Conservation (phyloP, 2,329 filamentous ascomycete genomes). For the Apiospora arundinis region DNA sequence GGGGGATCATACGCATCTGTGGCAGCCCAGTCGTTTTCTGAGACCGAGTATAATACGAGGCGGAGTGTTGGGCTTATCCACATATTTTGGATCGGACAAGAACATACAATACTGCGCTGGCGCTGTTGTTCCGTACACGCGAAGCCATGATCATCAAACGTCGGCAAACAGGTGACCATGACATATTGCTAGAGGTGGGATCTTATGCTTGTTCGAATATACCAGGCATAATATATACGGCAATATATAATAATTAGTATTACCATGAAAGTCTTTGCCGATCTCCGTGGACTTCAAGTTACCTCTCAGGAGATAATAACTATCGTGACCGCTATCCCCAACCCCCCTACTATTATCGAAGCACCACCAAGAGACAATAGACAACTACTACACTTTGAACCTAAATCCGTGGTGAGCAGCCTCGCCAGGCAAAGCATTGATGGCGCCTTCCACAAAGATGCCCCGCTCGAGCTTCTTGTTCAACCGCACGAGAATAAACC, state of each 20-base stretch:
- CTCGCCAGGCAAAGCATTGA: slow-evolving; percentile 62
- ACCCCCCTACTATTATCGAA: background rate
- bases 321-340: background rate
- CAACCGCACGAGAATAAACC: slow-evolving; percentile 66
- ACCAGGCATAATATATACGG: background rate
- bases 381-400: slow-evolving; percentile 59
- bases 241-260: background rate
- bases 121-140: too few species aligned
- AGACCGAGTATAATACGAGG: background rate
- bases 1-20: too few species aligned
- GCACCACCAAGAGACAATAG: background rate
- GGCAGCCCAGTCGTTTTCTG: too few species aligned
- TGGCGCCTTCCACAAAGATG: slow-evolving; percentile 60
- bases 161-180: background rate
- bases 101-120: background rate
- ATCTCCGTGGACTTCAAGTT: background rate
- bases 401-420: slow-evolving; percentile 68
- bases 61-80: background rate
- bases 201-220: background rate
- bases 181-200: background rate
- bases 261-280: background rate
- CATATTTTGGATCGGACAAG: background rate
- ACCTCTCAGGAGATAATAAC: too few species aligned
- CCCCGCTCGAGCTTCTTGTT: slow-evolving; percentile 75
- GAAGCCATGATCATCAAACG: background rate